Conservation (phyloP, 176 grass and related monocot genomes). For the Tuctoria greenei region DNA sequence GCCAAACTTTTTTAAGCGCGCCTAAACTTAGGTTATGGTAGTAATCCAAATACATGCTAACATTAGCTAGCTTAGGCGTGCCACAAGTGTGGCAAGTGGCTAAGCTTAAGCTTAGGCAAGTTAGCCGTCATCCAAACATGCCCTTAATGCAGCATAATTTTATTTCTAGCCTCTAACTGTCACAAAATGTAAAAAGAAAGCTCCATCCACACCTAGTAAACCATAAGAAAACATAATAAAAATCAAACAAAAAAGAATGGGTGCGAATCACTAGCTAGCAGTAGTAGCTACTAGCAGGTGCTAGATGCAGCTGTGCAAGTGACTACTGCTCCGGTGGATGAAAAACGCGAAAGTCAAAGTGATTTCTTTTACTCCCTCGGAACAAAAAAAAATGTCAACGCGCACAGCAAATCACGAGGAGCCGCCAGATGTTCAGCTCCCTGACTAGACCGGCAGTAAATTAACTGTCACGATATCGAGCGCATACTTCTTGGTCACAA, state of each 20-base stretch:
- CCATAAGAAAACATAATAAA: background rate
- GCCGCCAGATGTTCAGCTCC: constrained; percentile 3
- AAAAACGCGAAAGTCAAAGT: background rate
- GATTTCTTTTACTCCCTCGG: background rate
- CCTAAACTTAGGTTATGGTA: too few relatives aligned
- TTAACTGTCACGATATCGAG: constrained; percentile 4
- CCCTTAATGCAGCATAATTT: background rate
- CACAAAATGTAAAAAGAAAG: background rate
- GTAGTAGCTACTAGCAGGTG: background rate
- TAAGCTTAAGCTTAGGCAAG: too few relatives aligned
- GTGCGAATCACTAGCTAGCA: background rate
- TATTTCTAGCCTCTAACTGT: background rate
- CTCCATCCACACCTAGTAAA: background rate
- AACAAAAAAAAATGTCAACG: constrained; percentile 30
- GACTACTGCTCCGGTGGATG: background rate
- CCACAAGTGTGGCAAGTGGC: too few relatives aligned
- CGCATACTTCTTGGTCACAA: constrained; percentile 22
- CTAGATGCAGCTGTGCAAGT: background rate
- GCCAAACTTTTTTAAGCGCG: too few relatives aligned
- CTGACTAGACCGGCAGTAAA: constrained; percentile 19
- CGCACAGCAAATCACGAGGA: constrained; percentile 8
- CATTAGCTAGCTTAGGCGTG: too few relatives aligned
- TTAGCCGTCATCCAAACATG: too few relatives aligned
- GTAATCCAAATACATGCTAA: too few relatives aligned
- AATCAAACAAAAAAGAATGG: background rate